phyloP scores from a whole-genome alignment of 768 basidiomycete species.

The Piloderma croceum region DNA sequence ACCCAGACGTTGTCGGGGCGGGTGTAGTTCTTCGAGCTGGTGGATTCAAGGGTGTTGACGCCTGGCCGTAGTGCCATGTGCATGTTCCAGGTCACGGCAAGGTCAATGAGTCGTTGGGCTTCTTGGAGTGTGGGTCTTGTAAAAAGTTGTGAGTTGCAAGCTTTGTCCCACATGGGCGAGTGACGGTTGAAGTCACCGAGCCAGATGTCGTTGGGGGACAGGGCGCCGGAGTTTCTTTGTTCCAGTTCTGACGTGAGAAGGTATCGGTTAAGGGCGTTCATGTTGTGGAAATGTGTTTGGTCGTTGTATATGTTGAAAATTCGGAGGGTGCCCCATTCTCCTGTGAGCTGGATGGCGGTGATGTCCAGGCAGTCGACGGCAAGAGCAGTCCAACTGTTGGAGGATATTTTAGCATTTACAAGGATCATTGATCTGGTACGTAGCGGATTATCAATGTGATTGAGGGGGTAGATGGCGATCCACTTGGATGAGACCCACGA shows the following conservation, averaged over 20 bases:
- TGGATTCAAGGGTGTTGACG: too few relatives aligned
- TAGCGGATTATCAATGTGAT: too few relatives aligned
- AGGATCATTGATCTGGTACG: conserved; percentile 15
- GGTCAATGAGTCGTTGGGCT: conserved; percentile 14
- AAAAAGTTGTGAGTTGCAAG: conserved; percentile 20
- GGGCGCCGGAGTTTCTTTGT: too few relatives aligned
- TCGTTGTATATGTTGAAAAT: too few relatives aligned
- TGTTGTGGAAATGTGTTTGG: too few relatives aligned
- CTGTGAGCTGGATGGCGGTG: conserved; percentile 16
- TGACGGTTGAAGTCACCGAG: too few relatives aligned
- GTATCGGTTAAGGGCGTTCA: conserved; percentile 27
- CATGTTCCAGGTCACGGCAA: conserved; percentile 18
- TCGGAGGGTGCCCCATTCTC: too few relatives aligned
- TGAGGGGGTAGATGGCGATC: too few relatives aligned
- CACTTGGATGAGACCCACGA: too few relatives aligned
- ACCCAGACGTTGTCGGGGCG: too few relatives aligned
- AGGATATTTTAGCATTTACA: conserved; percentile 12
- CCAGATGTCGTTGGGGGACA: too few relatives aligned
- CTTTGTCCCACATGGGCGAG: conserved; percentile 25
- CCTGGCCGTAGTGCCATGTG: conserved; percentile 24
- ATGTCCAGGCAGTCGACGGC: conserved; percentile 16
- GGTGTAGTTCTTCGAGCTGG: conserved; percentile 17
- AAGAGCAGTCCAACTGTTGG: conserved; percentile 19
- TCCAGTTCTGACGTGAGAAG: too few relatives aligned
- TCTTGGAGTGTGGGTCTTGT: conserved; percentile 2